Evolutionary conservation across 768 basidiomycete species (phyloP).

Genomic region (Mycena rebaudengoi): DNA sequence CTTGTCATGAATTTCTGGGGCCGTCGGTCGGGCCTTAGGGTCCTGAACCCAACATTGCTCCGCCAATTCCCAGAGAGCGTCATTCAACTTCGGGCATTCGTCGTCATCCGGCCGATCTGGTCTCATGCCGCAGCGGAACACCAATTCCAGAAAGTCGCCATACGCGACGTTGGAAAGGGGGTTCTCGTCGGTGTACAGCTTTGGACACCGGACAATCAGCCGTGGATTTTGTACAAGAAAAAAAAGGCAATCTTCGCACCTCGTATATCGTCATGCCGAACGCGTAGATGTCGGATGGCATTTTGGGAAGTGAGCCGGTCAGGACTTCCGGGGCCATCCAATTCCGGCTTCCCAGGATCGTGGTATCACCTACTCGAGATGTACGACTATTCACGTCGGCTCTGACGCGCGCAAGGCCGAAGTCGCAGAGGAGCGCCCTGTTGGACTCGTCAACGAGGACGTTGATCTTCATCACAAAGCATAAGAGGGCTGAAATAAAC

Average conservation of each 20-base stretch:
- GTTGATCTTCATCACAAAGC: too few species aligned
- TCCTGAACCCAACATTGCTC: constrained; percentile 31
- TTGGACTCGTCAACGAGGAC: neutral
- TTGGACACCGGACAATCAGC: neutral
- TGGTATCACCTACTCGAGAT: neutral
- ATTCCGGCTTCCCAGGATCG: constrained; percentile 30
- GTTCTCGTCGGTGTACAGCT: constrained; percentile 28
- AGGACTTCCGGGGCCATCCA: constrained; percentile 40
- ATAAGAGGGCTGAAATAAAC: neutral
- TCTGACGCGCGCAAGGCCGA: constrained; percentile 2
- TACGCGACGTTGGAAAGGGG: constrained; percentile 25
- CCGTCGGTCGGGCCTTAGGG: constrained; percentile 25
- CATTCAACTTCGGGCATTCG: constrained; percentile 29
- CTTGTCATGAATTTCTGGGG: constrained; percentile 1
- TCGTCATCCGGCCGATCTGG: constrained; percentile 32
- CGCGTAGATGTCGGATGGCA: constrained; percentile 34
- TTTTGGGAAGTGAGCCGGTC: constrained; percentile 21
- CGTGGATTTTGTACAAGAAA: constrained; percentile 1
- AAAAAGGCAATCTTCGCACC: constrained; percentile 16
- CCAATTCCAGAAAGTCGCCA: constrained; percentile 22
- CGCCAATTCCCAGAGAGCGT: constrained; percentile 34
- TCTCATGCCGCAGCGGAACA: constrained; percentile 22
- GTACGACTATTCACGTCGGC: constrained; percentile 17
- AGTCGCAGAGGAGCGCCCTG: neutral
- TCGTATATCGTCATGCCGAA: constrained; percentile 38